Base-by-base conservation (phyloP, 768 basidiomycete genomes). In the Lyophyllum shimeji region DNA sequence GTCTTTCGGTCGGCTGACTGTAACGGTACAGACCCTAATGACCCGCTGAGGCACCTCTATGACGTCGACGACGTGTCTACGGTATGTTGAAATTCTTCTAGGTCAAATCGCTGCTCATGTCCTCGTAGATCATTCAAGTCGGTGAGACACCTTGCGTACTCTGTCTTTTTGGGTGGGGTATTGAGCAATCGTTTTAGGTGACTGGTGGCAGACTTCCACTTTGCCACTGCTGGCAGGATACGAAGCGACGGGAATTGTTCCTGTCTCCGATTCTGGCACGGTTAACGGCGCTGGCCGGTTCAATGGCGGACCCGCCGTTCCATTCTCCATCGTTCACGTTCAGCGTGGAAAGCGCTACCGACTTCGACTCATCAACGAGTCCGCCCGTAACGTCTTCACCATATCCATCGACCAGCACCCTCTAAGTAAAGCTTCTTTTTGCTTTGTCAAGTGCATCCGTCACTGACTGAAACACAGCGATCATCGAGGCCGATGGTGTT, bases 231-330 rank as follows among this genome's bases (percentile, higher is more conserved):
- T 76, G 59, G 57, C 67, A 56, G 54, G 39, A 2, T 58, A 67
- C 56, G 48, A 65, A 56, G 56, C 56, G n/a, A 60, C 65, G 25
- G 68, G 65, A 24, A 63, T 67, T 53, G 65, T 69, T 23, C 70
- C 70, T 17, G 59, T 68, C 15, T 67, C 37, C 20, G 63, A 78
- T 53, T 72, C 78, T 18, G 72, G 70, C 3, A 63, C 80, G 24
- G 73, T 82, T 52, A 82, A 82, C 46, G 78, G 76, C 1, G 57
- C 55, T 15, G 79, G 78, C 15, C 75, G 81, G 21, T 72, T 60
- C 58, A 58, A 67, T 33, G 66, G 67, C 5, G 80, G 80, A 11
- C 76, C 79, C 17, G 44, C 46, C 13, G 61, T 64, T 3, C 66
- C 73, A 0, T 70, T 76, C 33, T 56, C 78, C 0, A 69, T 79